Evolutionary conservation across 345 rosid genomes (phyloP).

Genomic region (Isatis tinctoria): DNA sequence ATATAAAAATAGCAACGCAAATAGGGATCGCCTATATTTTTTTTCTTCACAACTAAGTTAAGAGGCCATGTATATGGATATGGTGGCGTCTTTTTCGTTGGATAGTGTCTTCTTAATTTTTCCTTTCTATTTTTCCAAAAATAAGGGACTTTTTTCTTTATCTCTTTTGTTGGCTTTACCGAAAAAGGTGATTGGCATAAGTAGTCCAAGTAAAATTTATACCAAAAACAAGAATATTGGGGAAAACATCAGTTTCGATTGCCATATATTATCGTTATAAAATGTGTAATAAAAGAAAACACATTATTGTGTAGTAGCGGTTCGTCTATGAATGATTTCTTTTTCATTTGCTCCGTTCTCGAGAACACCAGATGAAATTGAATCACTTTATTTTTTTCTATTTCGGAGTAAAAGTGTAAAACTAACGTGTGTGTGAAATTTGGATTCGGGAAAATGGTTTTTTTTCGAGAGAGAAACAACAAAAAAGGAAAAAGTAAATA

Average conservation of each 20-base stretch:
- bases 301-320: not conserved
- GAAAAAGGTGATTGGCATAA: slow-evolving; percentile 18
- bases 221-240: not conserved
- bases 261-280: not conserved
- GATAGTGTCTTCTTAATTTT: slow-evolving; percentile 19
- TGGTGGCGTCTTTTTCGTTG: slow-evolving; percentile 27
- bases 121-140: slow-evolving; percentile 18
- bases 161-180: slow-evolving; percentile 19
- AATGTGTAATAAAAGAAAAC: not conserved
- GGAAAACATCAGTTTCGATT: not conserved
- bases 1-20: not conserved
- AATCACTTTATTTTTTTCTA: not conserved
- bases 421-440: not conserved
- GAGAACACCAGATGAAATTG: not conserved
- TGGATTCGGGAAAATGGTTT: too few relatives aligned
- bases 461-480: too few relatives aligned
- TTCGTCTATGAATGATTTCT: not conserved
- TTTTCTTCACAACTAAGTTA: slow-evolving; percentile 31
- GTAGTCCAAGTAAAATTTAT: not conserved
- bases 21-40: not conserved
- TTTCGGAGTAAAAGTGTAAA: not conserved
- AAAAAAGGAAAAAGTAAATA: not conserved
- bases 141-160: slow-evolving; percentile 7
- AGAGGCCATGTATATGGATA: not conserved
- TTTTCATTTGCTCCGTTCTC: not conserved